Conservation (phyloP, 83 land plant species). For the Larix sibirica region DNA sequence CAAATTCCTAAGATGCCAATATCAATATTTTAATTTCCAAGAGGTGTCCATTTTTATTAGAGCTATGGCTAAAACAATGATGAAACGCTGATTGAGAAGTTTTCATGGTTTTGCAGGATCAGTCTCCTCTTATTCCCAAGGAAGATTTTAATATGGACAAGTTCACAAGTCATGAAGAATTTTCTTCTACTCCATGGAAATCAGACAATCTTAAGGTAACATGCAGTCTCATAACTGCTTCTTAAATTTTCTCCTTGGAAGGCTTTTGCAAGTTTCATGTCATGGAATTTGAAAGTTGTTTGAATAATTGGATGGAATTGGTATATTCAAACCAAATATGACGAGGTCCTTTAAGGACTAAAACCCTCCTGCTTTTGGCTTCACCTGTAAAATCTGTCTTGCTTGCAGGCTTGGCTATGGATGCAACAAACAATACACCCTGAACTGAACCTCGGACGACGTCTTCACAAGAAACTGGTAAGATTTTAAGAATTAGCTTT, state of each 20-base stretch:
- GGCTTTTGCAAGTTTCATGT: neutral
- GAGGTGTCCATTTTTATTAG: too few species aligned
- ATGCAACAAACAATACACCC: slow-evolving; percentile 13
- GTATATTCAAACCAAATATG: neutral
- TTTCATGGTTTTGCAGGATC: slow-evolving; percentile 6
- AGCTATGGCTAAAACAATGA: too few species aligned
- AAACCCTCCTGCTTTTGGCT: neutral
- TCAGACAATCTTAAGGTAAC: slow-evolving; percentile 10
- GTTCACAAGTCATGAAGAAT: slow-evolving; percentile 4
- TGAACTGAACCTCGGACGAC: neutral
- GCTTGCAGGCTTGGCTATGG: slow-evolving; percentile 9
- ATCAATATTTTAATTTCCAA: too few species aligned
- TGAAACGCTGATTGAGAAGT: neutral
- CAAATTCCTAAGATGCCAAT: too few species aligned
- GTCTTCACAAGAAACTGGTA: slow-evolving; percentile 15
- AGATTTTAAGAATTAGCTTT: neutral
- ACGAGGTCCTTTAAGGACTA: neutral
- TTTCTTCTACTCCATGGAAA: neutral
- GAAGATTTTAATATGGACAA: neutral
- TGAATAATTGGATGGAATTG: neutral
- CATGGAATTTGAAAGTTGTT: neutral
- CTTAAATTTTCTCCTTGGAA: too few species aligned
- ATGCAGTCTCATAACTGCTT: neutral
- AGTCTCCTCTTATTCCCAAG: slow-evolving; percentile 14
- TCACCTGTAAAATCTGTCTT: neutral